Base-by-base conservation (phyloP, 1,139 yeast species). In the Candida sp. region DNA sequence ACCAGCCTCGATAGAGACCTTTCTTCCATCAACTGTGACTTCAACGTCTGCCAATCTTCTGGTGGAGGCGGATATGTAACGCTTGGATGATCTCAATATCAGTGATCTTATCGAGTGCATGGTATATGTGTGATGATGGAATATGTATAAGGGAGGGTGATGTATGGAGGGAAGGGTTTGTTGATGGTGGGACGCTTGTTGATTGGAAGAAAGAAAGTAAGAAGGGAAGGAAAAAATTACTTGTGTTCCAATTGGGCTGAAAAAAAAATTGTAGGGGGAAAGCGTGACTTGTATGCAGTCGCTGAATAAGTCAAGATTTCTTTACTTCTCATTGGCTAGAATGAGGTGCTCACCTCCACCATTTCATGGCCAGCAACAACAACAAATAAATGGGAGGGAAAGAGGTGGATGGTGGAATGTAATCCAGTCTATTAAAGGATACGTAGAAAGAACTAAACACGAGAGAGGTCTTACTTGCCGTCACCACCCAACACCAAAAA, bases 1-100 rank as follows among this genome's bases (percentile, higher is more conserved):
- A 5, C 96, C 96, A 46, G 93, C 94, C 70, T 90, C 96, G 58
- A 90, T 86, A 55, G 82, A 77, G 47, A 90, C 94, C 52, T 83
- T 80, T 59, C 82, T 82, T 49, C 96, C 96, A 69, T 90, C 97
- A 52, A 90, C 77, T 42, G 91, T 88, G 52, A 90, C 83, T 56
- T 83, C 84, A 44, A 90, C 94, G 48, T 88, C 93, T 34, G 85
- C 84, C 53, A 67, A 58, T 51, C 59, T 55, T 55, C 59, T 61
- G 58, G 63, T 51, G 46, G 69, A 60, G 26, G 71, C 58, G 38
- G 73, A 64, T 49, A 74, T 62, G 49, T 61, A 63, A 53, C 78
- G 71, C 53, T 60, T 66, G 45, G 70, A 58, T 44, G 68, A 58
- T 62, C 64, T 64, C 49, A 64, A 62, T 54, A 68, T 53, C 46